Base-by-base conservation (phyloP, 2,329 filamentous ascomycete genomes). In the Cephalotrichum gorgonifer region DNA sequence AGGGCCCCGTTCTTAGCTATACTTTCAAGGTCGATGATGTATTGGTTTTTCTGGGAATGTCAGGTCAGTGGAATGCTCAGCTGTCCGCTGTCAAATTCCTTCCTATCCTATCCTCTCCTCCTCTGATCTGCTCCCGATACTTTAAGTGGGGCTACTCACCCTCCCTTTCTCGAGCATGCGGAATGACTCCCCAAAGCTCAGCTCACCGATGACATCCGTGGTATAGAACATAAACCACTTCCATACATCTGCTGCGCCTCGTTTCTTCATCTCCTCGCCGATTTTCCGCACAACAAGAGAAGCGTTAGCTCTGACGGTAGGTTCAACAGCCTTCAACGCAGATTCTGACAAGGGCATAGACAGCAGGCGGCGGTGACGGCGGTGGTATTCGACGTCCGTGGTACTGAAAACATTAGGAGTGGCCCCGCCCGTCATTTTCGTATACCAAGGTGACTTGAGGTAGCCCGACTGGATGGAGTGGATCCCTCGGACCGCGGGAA, bases 121-220 rank as follows among this genome's bases (percentile, higher is more conserved):
- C n/a, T n/a, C n/a, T n/a, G n/a, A n/a, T n/a, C n/a, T n/a, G n/a
- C n/a, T n/a, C n/a, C n/a, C n/a, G n/a, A n/a, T n/a, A n/a, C n/a
- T n/a, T n/a, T n/a, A n/a, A n/a, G n/a, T n/a, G n/a, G n/a, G n/a
- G n/a, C n/a, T 23, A 50, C 60, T 51, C 55, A 76, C 74, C 60
- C 72, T 58, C 15, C 73, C 73, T 4, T 58, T 57, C 49, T 79
- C 74, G 4, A 81, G 57, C 62, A 73, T 72, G 0, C 61, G 58
- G 50, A 79, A 79, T 1, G 73, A 73, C n/a, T 78, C 68, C 0
- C 76, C 76, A 57, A 81, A 80, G 1, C 63, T 69, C 6, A 81
- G 57, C 46, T 78, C 67, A 0, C 69, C 73, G 45, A 79, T 74
- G 1, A 76, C 60, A 54, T 81, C 77, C 0, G 74, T 76, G 0